Base-by-base conservation (phyloP, 306 rosid genomes). In the Sicyos baderoa region DNA sequence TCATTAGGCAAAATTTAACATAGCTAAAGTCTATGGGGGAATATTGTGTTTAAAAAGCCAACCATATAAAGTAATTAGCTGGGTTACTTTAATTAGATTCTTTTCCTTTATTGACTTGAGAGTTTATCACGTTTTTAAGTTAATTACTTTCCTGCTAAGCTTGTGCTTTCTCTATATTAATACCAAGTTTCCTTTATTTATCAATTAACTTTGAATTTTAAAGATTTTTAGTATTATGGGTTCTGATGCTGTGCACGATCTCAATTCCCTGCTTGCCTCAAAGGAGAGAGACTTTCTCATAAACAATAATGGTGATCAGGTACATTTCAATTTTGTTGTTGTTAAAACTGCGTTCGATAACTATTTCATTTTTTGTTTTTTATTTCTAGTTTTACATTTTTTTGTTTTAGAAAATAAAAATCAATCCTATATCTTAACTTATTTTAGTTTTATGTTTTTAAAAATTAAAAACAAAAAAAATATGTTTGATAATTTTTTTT, bases 221-320 rank as follows among this genome's bases (percentile, higher is more conserved):
- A 29, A 29, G 35, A 29, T 29, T 27, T 27, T 27, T 35, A 35
- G 5, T 22, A 21, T 22, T 22, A 56, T 56, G 62, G 62, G 17
- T 13, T 56, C 62, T 1, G 62, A 56, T 5, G 37, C 10, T 56
- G 9, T 13, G 17, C 17, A 56, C 4, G 62, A 56, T 56, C 35
- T 56, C 62, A 56, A 13, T 6, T 56, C 62, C 17, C 10, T 56
- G 9, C 3, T 56, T 56, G 23, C 62, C 62, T 23, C 62, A 2
- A 8, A 56, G 62, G 62, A 9, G 4, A 56, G 62, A 27, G 64
- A 27, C 10, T 58, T 58, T 15, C 64, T 25, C 18, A 58, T 58
- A 13, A 42, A 44, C 19, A 58, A 58, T 40, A 58, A 58, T 29
- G 64, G 64, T 0, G 64, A 58, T 58, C 44, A 58, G 44, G 64